Evolutionary conservation across 768 basidiomycete genomes (phyloP).

Genomic region (Wakefieldia striispora): DNA sequence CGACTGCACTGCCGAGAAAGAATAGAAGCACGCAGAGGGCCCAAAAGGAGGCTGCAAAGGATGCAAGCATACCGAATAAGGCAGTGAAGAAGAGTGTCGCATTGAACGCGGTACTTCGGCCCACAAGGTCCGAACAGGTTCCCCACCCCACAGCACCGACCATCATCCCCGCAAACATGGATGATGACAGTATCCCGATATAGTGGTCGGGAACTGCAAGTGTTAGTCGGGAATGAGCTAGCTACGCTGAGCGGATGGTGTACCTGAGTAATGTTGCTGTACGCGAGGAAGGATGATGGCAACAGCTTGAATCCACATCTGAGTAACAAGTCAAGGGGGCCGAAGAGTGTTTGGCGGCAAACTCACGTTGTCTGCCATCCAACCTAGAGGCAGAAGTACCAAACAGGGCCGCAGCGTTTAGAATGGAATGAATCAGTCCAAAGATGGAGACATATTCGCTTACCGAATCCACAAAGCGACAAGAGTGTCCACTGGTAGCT

Average conservation of each 20-base stretch:
- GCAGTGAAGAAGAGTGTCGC: conserved; percentile 88
- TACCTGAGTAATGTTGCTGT: conserved; percentile 82
- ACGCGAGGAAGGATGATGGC: conserved; percentile 97
- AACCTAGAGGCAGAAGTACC: conserved; percentile 63
- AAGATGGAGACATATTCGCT: conserved; percentile 27
- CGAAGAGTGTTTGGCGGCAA: not conserved
- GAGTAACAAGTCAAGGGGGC: conserved; percentile 28
- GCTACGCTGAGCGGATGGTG: conserved; percentile 20
- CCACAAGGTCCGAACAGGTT: conserved; percentile 86
- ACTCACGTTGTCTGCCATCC: conserved; percentile 90
- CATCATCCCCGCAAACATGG: conserved; percentile 98
- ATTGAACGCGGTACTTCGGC: conserved; percentile 89
- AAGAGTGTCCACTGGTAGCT: conserved; percentile 82
- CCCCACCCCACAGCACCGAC: conserved; percentile 91
- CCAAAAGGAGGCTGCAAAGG: conserved; percentile 66
- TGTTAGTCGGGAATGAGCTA: conserved; percentile 15
- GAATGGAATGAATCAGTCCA: not conserved
- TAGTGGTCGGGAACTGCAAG: conserved; percentile 64
- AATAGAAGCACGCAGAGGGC: conserved; percentile 78
- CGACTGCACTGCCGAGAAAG: conserved; percentile 89
- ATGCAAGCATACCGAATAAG: conserved; percentile 80
- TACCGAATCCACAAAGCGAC: conserved; percentile 87
- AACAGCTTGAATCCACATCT: conserved; percentile 94
- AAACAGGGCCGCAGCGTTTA: not conserved
- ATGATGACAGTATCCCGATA: conserved; percentile 81